Base-by-base conservation (phyloP, 2,329 filamentous ascomycete species). In the Dactylellina drechsleri region DNA sequence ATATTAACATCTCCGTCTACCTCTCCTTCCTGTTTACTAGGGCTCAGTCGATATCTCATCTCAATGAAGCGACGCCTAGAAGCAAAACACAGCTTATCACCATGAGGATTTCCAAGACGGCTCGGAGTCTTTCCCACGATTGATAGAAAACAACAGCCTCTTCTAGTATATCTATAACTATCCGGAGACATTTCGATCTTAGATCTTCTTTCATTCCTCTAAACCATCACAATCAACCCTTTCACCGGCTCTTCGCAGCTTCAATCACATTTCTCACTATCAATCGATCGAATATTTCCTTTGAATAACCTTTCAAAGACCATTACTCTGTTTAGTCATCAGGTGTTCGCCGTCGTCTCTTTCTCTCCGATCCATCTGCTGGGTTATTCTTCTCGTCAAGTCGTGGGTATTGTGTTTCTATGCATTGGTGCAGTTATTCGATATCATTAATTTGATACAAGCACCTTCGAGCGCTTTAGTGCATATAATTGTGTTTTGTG, bases 31-130 rank as follows among this genome's bases (percentile, higher is more conserved):
- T 4, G 31, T 36, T 36, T 36, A 36, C 31, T 36, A 10, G 31
- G 26, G 5, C 31, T 7, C 31, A 7, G 31, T 41, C 40, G 40
- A 18, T 8, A 53, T 4, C 43, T 41, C 36, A 16, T 49, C 40
- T 58, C 16, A 4, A 62, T 26, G 16, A 57, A 62, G 57, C 57
- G 26, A 70, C 61, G 66, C 66, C 50, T 40, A 62, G 57, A 52
- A 57, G 23, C 26, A 7, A 15, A 4, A 12, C 3, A 47, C 43
- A 61, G 49, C 56, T 16, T 52, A n/a, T 18, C 3, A 7, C 26
- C 26, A 43, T 40, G 47, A 50, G 16, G 8, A 16, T 15, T 40
- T 16, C 7, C 26, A 54, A 36, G 36, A 36, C 45, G 45, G 8
- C n/a, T 15, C 13, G 26, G 23, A 47, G 23, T 47, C 47, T 18